Evolutionary conservation across 83 land plant genomes (phyloP), one percentile per base, ranked within the genome.

Genomic region (Diphasiastrum complanatum): DNA sequence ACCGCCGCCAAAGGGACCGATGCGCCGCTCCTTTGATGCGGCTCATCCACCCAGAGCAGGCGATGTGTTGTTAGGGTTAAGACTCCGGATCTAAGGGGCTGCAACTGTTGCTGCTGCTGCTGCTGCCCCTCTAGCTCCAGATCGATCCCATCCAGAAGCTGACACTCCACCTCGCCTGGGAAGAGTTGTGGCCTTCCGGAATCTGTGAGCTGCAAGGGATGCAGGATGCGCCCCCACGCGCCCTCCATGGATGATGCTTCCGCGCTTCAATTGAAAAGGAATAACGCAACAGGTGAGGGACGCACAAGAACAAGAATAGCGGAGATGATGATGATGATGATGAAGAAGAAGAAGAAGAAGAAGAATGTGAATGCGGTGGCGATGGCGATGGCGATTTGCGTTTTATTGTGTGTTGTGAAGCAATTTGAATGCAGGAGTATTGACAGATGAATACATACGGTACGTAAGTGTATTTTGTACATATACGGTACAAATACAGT

Each of bases 31-130:
- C 56, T 48, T 43, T 77, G 33, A 1, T 68, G 26, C 3, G n/a
- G n/a, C n/a, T 79, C 68, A 8, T 65, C 59, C 43, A 84, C 55
- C 75, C 78, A 87, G 54, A 91, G 45, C 50, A 91, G 73, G 29
- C 91, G 86, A 61, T 78, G 83, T 14, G 83, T 82, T 37, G 97
- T 87, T 67, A 91, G 85, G 59, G 63, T 67, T 60, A 85, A 68
- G 47, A 84, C 28, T 36, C 83, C 80, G 40, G 81, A 70, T 47
- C 67, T 78, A 60, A 86, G 68, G 16, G 59, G 25, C 8, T 73
- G 47, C 67, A 72, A 65, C 33, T 29, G n/a, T n/a, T n/a, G n/a
- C 35, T 27, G 33, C 19, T 8, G 66, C 33, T 29, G 57, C 48
- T 8, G 74, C 71, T n/a, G n/a, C n/a, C n/a, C n/a, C 0, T 84